A percentile compares a stretch with the other conserved stretches of the same genome.
phyloP scores from a whole-genome alignment of 2,329 filamentous ascomycete genomes.

The Aspergillus sp. region DNA sequence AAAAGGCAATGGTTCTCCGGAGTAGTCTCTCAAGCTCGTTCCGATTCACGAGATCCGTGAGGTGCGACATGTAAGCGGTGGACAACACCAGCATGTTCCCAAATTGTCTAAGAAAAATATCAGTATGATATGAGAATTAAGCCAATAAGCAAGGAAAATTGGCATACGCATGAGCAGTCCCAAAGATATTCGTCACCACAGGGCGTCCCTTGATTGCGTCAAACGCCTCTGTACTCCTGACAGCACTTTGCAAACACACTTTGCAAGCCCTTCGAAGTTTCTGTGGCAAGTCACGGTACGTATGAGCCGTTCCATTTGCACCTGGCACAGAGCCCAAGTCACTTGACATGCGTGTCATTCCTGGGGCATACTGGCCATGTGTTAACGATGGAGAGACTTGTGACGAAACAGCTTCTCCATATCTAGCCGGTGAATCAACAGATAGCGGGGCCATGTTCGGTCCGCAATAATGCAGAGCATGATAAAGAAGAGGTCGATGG shows the following conservation, averaged over 20 bases:
- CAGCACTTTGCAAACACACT: slow-evolving; percentile 69
- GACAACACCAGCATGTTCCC: slow-evolving; percentile 91
- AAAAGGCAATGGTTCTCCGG: slow-evolving; percentile 71
- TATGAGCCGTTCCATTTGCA: slow-evolving; percentile 1
- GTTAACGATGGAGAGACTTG: slow-evolving; percentile 38
- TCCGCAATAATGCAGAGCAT: slow-evolving; percentile 54
- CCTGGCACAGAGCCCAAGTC: slow-evolving; percentile 27
- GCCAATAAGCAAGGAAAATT: not conserved
- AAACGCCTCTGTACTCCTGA: slow-evolving; percentile 84
- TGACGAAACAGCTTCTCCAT: slow-evolving; percentile 24
- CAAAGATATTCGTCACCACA: slow-evolving; percentile 94
- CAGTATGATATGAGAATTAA: slow-evolving; percentile 15
- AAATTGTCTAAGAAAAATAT: slow-evolving; percentile 73
- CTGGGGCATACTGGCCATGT: slow-evolving; percentile 28
- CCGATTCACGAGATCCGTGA: slow-evolving; percentile 59
- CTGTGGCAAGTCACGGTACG: slow-evolving; percentile 33
- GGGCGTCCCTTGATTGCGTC: slow-evolving; percentile 63
- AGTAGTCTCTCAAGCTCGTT: slow-evolving; percentile 62
- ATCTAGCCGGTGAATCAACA: slow-evolving; percentile 34
- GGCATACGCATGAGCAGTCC: slow-evolving; percentile 92
- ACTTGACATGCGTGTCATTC: slow-evolving; percentile 34
- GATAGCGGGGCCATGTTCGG: slow-evolving; percentile 38
- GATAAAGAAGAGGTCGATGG: slow-evolving; percentile 72
- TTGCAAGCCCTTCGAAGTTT: slow-evolving; percentile 57
- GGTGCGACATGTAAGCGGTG: slow-evolving; percentile 70